Conservation (phyloP, 345 rosid species). For the Eucalyptus rudis region DNA sequence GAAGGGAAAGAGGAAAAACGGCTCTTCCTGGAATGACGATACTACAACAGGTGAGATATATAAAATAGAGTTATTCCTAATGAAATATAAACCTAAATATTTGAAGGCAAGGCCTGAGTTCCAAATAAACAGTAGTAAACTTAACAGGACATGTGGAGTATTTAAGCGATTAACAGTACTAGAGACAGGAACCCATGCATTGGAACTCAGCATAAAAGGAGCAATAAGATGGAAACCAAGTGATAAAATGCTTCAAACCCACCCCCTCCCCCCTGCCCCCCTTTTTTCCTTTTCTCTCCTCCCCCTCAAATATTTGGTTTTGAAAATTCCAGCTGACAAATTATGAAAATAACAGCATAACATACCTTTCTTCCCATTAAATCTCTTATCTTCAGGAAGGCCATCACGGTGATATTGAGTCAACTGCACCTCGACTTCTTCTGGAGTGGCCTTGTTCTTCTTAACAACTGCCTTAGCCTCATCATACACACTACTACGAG, state of each 20-base stretch:
- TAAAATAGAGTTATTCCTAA: not conserved
- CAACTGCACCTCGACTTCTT: conserved; percentile 79
- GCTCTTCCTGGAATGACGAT: not conserved
- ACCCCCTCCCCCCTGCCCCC: accelerated
- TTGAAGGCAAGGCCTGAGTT: not conserved
- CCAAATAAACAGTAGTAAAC: not conserved
- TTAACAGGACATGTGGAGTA: not conserved
- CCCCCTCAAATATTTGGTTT: not conserved
- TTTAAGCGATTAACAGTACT: not conserved
- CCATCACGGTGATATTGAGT: conserved; percentile 61
- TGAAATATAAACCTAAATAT: not conserved
- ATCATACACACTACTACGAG: conserved; percentile 87
- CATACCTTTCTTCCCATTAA: conserved; percentile 73
- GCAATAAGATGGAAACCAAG: not conserved
- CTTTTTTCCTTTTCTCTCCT: too few relatives aligned
- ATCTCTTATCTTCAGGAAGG: conserved; percentile 65
- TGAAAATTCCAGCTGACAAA: not conserved
- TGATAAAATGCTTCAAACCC: not conserved
- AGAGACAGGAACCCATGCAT: not conserved
- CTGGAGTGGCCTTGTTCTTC: conserved; percentile 88
- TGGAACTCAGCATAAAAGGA: not conserved
- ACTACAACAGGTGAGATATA: not conserved
- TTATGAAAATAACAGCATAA: not conserved
- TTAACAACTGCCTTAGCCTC: conserved; percentile 83
- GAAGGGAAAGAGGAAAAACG: not conserved